Percentiles rank a stretch among this genome's conserved stretches.
Conservation (phyloP, 192 early-diverging fungal genomes). For the Rhizophagus clarus region DNA sequence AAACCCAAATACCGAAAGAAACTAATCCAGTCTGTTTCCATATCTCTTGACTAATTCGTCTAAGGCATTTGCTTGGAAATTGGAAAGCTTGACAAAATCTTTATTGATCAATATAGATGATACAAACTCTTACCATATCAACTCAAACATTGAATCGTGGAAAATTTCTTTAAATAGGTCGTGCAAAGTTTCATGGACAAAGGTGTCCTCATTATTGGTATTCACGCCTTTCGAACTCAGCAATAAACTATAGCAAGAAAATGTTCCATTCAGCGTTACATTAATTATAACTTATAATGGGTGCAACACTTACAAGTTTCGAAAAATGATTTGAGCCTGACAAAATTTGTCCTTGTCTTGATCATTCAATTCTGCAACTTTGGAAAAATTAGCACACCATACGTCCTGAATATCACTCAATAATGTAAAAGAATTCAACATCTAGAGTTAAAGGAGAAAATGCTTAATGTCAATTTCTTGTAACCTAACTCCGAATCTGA, state of each 20-base stretch:
- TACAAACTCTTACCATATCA: conserved; percentile 21
- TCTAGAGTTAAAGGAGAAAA: conserved; percentile 19
- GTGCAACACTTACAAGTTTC: conserved; percentile 23
- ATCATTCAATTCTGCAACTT: conserved; percentile 5
- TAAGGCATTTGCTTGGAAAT: conserved; percentile 21
- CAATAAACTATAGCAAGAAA: conserved; percentile 9
- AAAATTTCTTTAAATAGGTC: conserved; percentile 24
- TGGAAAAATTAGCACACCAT: conserved; percentile 20
- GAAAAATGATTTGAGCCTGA: conserved; percentile 6
- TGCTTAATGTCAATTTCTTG: background rate
- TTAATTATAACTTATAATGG: conserved; percentile 22
- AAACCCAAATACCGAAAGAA: conserved; percentile 27
- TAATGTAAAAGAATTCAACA: conserved; percentile 19
- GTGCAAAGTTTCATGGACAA: conserved; percentile 20
- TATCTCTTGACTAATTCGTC: conserved; percentile 18
- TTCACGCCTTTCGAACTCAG: conserved; percentile 3
- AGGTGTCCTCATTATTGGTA: conserved; percentile 18
- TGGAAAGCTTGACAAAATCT: conserved; percentile 14
- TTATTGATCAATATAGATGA: conserved; percentile 26
- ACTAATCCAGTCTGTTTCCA: conserved; percentile 23
- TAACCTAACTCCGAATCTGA: background rate
- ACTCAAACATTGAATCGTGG: conserved; percentile 13
- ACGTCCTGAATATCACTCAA: conserved; percentile 13
- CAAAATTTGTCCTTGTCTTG: conserved; percentile 20
- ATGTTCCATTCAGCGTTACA: conserved; percentile 12